Base-by-base conservation (phyloP, 2,329 filamentous ascomycete genomes). In the Sporothrix pallida region DNA sequence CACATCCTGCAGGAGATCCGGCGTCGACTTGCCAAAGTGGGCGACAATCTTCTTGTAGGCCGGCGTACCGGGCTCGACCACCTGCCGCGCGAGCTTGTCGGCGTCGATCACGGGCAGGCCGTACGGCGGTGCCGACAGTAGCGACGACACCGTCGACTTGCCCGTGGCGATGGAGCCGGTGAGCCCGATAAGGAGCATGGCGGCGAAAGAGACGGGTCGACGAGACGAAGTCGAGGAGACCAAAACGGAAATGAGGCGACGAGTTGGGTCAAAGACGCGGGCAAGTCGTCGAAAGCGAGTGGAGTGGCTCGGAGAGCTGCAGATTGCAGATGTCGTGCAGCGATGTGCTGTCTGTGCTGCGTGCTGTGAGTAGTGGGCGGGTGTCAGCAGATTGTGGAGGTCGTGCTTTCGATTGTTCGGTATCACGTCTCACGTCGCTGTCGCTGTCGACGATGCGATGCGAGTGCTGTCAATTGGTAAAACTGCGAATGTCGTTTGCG, bases 101-200 rank as follows among this genome's bases (percentile, higher is more conserved):
- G 96, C 95, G 81, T 99, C 96, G 84, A 99, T 91, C 78, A 99
- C 88, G 79, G 96, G 95, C 75, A 99, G 88, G 75, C 89, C 91
- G 86, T 98, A 93, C 0, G 95, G 96, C 5, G 93, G 86, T 4
- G 89, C 87, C 70, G 92, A 90, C 78, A 99, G 92, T 78, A 97
- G 88, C 54, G 88, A 86, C 42, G 96, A 97, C 72, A 98, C 94
- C 77, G 95, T 99, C 63, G 95, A 97, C 88, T 99, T 99, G 81
- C 96, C 96, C 6, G 96, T 99, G 75, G 96, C 96, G 80, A 99
- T 98, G 75, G 95, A 97, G 81, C 96, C 96, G 9, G 96, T 99
- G 37, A 99, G 90, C 73, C 96, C 96, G 78, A 99, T 94, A 79
- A 99, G 90, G 68, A 98, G 89, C 96, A 98, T 98, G n/a, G 77